A percentile compares a stretch with the other conserved stretches of the same genome.
These are phyloP conservation scores for Camellia granthamiana DNA, from an alignment of 148 eudicot genomes.

Conservation along the genomic window DNA sequence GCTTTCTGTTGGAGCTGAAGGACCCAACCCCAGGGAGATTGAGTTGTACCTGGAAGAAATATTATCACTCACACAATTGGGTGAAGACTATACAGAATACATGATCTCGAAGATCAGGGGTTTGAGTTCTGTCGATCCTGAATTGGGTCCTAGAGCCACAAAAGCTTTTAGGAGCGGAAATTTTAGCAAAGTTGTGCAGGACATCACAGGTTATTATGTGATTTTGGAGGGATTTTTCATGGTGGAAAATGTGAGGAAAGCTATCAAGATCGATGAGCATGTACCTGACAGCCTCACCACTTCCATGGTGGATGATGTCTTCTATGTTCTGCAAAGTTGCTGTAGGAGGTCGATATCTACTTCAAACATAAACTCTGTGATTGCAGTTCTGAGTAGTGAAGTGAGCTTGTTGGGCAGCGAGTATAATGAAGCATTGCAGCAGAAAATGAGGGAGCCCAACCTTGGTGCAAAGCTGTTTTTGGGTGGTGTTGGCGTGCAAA, in stretches of 20 bases:
- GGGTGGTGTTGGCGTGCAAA: conserved; percentile 93
- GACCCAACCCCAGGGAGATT: conserved; percentile 93
- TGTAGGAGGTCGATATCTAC: conserved; percentile 88
- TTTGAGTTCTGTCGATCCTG: conserved; percentile 76
- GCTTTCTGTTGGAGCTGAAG: conserved; percentile 76
- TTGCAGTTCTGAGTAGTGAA: conserved; percentile 71
- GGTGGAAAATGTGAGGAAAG: conserved; percentile 99
- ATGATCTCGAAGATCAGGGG: conserved; percentile 88
- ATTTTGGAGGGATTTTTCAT: conserved; percentile 90
- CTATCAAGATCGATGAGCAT: conserved; percentile 83
- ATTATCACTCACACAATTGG: conserved; percentile 73
- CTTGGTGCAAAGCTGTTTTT: conserved; percentile 85
- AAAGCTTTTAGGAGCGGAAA: conserved; percentile 81
- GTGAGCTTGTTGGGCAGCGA: conserved; percentile 81
- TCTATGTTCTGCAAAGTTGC: conserved; percentile 91
- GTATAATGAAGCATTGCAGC: conserved; percentile 88
- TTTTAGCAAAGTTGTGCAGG: conserved; percentile 80
- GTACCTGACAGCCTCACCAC: conserved; percentile 87
- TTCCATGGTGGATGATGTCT: conserved; percentile 97
- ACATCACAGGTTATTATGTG: conserved; percentile 83
- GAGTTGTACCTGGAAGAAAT: conserved; percentile 87
- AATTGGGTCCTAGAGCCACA: conserved; percentile 78
- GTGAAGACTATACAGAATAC: conserved; percentile 88
- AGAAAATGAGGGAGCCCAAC: conserved; percentile 87
- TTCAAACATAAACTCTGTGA: conserved; percentile 78